Evolutionary conservation across 768 basidiomycete species (phyloP).

Genomic region (Mycena polygramma): DNA sequence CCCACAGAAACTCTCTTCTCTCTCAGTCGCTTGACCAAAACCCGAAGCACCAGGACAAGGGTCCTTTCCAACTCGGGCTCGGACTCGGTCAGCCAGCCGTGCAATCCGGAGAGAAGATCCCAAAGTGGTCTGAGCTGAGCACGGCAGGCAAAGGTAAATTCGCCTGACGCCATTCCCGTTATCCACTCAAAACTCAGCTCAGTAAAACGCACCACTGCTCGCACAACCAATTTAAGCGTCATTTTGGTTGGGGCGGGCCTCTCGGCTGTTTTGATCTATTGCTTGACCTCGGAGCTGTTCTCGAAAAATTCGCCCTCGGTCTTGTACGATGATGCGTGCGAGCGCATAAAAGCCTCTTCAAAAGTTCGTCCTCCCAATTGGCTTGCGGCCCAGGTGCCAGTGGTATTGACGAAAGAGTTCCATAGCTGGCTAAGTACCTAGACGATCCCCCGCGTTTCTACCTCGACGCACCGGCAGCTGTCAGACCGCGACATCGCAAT

Average conservation of each 20-base stretch:
- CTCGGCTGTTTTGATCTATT: constrained; percentile 81
- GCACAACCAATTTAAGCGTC: constrained; percentile 66
- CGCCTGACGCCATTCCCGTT: constrained; percentile 6
- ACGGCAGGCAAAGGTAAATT: constrained; percentile 80
- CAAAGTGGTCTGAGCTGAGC: constrained; percentile 86
- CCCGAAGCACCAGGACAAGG: constrained; percentile 62
- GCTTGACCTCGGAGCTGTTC: constrained; percentile 85
- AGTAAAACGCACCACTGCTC: constrained; percentile 65
- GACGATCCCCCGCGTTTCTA: constrained; percentile 80
- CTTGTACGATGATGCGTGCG: constrained; percentile 74
- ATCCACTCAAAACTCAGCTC: constrained; percentile 11
- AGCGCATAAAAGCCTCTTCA: constrained; percentile 62
- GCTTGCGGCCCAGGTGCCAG: too few species aligned
- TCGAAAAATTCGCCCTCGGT: constrained; percentile 92
- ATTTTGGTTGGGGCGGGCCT: constrained; percentile 85
- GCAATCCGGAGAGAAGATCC: constrained; percentile 65
- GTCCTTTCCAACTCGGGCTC: constrained; percentile 84
- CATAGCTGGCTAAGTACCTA: constrained; percentile 78
- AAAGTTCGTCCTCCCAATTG: constrained; percentile 49
- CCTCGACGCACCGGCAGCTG: constrained; percentile 82
- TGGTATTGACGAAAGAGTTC: background rate
- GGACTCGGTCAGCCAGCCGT: constrained; percentile 72
- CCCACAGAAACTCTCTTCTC: constrained; percentile 65
- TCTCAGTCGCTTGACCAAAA: constrained; percentile 76
- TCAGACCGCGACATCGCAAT: constrained; percentile 85